Percentiles rank a stretch among this genome's conserved stretches.
Conservation (phyloP, 2,329 filamentous ascomycete species). For the Exophiala lecanii-corni region DNA sequence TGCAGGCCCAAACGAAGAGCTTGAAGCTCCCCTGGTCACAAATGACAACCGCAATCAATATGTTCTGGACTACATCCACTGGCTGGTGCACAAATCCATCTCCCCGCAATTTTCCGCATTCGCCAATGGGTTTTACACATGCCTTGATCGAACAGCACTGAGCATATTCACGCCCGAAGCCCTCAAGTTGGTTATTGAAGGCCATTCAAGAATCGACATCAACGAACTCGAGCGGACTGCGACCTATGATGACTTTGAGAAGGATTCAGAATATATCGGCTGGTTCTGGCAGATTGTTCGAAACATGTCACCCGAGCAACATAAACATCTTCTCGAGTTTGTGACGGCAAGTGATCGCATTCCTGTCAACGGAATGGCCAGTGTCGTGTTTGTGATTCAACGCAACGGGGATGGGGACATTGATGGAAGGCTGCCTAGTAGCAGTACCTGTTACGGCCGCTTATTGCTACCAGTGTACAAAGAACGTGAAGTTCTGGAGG, state of each 20-base stretch:
- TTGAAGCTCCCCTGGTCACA: conserved; percentile 70
- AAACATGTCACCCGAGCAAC: conserved; percentile 56
- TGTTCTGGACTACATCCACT: conserved; percentile 77
- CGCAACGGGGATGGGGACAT: conserved; percentile 68
- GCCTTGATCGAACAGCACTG: conserved; percentile 66
- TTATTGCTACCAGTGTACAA: conserved; percentile 79
- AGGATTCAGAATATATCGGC: conserved; percentile 62
- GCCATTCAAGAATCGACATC: conserved; percentile 74
- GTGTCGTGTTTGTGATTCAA: conserved; percentile 78
- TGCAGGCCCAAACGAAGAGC: conserved; percentile 2
- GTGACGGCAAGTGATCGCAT: conserved; percentile 90
- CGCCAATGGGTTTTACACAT: conserved; percentile 70
- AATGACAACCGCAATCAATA: conserved; percentile 73
- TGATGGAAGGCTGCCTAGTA: conserved; percentile 66
- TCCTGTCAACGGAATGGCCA: conserved; percentile 78
- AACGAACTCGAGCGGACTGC: conserved; percentile 64
- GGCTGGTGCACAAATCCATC: conserved; percentile 75
- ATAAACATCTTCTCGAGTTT: conserved; percentile 78
- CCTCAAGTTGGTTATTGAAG: conserved; percentile 77
- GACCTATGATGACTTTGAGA: conserved; percentile 73
- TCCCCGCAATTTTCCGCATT: conserved; percentile 76
- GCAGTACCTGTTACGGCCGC: conserved; percentile 89
- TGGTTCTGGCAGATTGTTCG: conserved; percentile 83
- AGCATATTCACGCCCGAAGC: conserved; percentile 65
- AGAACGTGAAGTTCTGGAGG: conserved; percentile 62